phyloP scores from a whole-genome alignment of 2,329 filamentous ascomycete genomes.

The Xylaria arbuscula region DNA sequence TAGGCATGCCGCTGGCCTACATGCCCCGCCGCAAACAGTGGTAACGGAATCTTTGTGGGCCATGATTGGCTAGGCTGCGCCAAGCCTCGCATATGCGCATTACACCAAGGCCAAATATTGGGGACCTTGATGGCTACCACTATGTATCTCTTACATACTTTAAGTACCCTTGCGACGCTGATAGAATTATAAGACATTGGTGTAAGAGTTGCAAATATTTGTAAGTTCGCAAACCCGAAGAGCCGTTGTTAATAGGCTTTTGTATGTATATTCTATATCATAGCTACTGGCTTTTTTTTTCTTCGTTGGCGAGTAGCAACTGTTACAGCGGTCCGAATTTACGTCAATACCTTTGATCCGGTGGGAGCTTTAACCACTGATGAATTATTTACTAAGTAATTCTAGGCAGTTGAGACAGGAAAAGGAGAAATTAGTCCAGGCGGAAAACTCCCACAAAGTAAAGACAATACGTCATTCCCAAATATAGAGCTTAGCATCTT shows the following conservation, averaged over 20 bases:
- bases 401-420: background rate
- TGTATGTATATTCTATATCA: too few relatives aligned
- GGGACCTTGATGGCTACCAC: slow-evolving; percentile 46
- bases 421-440: background rate
- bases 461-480: background rate
- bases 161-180: slow-evolving; percentile 2
- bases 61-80: slow-evolving; percentile 40
- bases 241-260: background rate
- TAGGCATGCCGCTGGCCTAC: slow-evolving; percentile 1
- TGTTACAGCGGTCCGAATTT: background rate
- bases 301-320: background rate
- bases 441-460: background rate
- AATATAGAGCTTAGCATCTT: background rate
- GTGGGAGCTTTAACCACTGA: too few relatives aligned
- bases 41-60: slow-evolving; percentile 32
- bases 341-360: too few relatives aligned
- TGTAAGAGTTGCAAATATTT: background rate
- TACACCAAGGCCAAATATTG: slow-evolving; percentile 38
- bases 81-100: slow-evolving; percentile 36
- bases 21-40: slow-evolving; percentile 27
- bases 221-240: background rate
- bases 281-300: too few relatives aligned
- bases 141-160: background rate
- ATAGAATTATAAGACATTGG: background rate
- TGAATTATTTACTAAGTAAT: too few relatives aligned